A percentile compares a stretch with the other conserved stretches of the same genome.
Evolutionary conservation across 1,284 basidiomycete species (phyloP).

Genomic region (Mixia osmundae): DNA sequence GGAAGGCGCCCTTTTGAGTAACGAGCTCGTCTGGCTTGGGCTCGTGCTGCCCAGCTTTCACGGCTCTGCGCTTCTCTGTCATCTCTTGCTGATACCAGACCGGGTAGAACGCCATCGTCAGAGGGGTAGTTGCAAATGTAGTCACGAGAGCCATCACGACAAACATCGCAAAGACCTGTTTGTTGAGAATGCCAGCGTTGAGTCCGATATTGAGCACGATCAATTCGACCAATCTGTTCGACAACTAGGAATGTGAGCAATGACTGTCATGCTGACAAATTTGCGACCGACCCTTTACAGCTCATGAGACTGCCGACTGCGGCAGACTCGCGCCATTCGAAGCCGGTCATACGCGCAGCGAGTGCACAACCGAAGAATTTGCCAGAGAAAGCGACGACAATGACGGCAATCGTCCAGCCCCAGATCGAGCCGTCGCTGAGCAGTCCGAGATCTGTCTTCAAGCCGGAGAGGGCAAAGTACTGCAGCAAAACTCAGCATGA

Average conservation of each 20-base stretch:
- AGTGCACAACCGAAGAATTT: slow-evolving; percentile 47
- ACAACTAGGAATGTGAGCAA: slow-evolving; percentile 10
- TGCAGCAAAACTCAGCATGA: background rate
- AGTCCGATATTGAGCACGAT: slow-evolving; percentile 84
- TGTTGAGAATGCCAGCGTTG: slow-evolving; percentile 49
- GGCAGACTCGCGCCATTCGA: slow-evolving; percentile 50
- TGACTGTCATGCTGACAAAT: background rate
- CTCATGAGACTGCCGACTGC: slow-evolving; percentile 79
- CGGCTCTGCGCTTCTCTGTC: background rate
- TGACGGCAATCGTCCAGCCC: slow-evolving; percentile 66
- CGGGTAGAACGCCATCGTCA: slow-evolving; percentile 23
- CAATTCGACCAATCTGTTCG: slow-evolving; percentile 36
- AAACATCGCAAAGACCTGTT: slow-evolving; percentile 50
- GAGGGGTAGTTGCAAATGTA: slow-evolving; percentile 24
- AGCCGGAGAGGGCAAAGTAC: slow-evolving; percentile 23
- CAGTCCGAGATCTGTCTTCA: slow-evolving; percentile 48
- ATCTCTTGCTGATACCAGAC: slow-evolving; percentile 10
- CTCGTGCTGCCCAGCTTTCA: background rate
- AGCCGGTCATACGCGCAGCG: slow-evolving; percentile 40
- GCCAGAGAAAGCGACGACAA: slow-evolving; percentile 49
- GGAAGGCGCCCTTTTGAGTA: slow-evolving; percentile 18
- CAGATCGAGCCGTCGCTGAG: slow-evolving; percentile 47
- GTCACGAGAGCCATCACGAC: slow-evolving; percentile 22
- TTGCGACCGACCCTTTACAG: slow-evolving; percentile 53
- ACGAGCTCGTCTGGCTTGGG: slow-evolving; percentile 6